These are phyloP conservation scores for Zygosaccharomyces bisporus DNA, from an alignment of 805 yeast species.

Conservation along the genomic window DNA sequence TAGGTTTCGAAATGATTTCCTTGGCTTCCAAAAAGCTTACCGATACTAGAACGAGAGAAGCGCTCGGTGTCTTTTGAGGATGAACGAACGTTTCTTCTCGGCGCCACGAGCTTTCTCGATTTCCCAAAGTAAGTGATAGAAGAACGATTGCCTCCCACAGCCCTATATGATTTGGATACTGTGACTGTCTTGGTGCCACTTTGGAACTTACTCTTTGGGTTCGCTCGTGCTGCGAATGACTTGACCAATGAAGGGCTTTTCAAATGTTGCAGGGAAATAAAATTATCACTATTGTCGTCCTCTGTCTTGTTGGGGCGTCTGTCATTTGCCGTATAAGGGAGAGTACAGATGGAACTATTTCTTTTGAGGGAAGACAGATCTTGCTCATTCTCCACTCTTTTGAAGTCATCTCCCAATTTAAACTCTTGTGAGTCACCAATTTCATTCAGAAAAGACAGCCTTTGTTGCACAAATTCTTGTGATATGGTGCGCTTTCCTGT, in stretches of 20 bases:
- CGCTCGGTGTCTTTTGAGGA: background rate
- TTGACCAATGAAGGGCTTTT: conserved; percentile 44
- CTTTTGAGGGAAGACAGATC: conserved; percentile 48
- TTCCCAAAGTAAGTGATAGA: conserved; percentile 54
- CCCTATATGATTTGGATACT: conserved; percentile 49
- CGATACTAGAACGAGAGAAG: conserved; percentile 2
- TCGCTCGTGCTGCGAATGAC: conserved; percentile 43
- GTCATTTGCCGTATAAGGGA: conserved; percentile 16
- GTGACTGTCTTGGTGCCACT: conserved; percentile 47
- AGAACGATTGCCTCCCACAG: conserved; percentile 53
- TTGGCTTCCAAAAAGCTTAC: conserved; percentile 19
- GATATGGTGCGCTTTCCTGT: conserved; percentile 43
- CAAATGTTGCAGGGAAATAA: conserved; percentile 9
- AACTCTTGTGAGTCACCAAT: conserved; percentile 33
- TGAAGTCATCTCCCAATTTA: conserved; percentile 25
- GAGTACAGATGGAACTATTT: conserved; percentile 36
- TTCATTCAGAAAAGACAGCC: conserved; percentile 49
- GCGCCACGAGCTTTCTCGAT: conserved; percentile 33
- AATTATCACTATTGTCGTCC: conserved; percentile 4
- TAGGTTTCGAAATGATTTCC: conserved; percentile 23
- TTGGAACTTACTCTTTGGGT: conserved; percentile 39
- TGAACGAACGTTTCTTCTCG: conserved; percentile 15
- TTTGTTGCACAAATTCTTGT: conserved; percentile 53
- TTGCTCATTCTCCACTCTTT: conserved; percentile 18
- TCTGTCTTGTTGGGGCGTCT: too few relatives aligned